Evolutionary conservation across 345 rosid genomes (phyloP), one percentile per base, ranked within the genome.

Genomic region (Lepidium sativum): DNA sequence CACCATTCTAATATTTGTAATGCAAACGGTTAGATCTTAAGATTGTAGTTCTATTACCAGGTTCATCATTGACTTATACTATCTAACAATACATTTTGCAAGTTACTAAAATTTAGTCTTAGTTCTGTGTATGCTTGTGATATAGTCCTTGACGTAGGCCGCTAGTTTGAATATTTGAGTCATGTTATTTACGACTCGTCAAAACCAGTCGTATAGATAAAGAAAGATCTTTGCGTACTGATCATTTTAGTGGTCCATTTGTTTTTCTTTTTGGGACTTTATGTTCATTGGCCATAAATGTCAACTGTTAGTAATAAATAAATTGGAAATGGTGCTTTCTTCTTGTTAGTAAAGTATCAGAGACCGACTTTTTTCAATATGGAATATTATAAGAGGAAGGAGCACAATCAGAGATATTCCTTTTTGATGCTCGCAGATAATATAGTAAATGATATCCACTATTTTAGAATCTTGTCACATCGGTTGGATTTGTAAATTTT

Each of bases 171-270:
- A 38, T 48, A 59, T 40, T 45, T 50, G 34, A 6, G 18, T 59
- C 42, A 25, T 57, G 50, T n/a, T 17, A 21, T 49, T 49, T 40
- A 31, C 18, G 54, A 54, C 29, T 65, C 53, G 17, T 54, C 34
- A 65, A 64, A 23, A 38, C 29, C 8, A 32, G 44, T 13, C 17
- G 42, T 54, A 18, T 33, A 13, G 27, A 13, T 6, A 20, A 9
- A 13, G 9, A 6, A 16, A 35, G 9, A 17, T 4, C 16, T 27
- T 31, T 10, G 17, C 52, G 59, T 39, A 42, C 8, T 31, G 73
- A 49, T 59, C 21, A 32, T n/a, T n/a, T n/a, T 49, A 42, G 66
- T 49, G 66, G 72, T 68, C 66, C 59, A 39, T 68, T 29, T 54
- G 12, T 9, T 54, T 50, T 38, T 2, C 2, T 63, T 44, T 21